Conservation (phyloP, 768 basidiomycete genomes). For the Lentinula guzmanii region DNA sequence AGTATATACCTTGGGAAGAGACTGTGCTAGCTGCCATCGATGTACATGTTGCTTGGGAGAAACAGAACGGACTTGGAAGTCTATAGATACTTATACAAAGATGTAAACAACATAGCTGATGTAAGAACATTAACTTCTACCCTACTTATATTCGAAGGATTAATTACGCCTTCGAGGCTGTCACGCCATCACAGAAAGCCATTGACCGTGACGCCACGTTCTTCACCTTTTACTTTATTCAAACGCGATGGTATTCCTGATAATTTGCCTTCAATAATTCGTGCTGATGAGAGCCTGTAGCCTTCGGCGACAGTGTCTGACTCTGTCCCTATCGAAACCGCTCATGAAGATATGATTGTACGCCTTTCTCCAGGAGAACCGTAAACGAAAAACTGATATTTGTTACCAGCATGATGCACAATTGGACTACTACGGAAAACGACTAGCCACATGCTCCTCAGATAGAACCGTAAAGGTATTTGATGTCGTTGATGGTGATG, state of each 20-base stretch:
- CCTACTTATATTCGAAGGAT: too few relatives aligned
- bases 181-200: background rate
- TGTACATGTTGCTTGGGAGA: constrained; percentile 4
- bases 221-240: background rate
- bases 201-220: background rate
- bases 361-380: constrained; percentile 20
- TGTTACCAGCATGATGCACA: constrained; percentile 91
- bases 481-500: constrained; percentile 86
- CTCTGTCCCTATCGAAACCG: constrained; percentile 85
- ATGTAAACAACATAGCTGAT: too few relatives aligned
- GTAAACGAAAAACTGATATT: background rate
- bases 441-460: constrained; percentile 94
- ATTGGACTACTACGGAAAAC: constrained; percentile 95
- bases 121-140: too few relatives aligned
- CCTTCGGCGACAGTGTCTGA: constrained; percentile 53
- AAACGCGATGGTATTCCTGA: constrained; percentile 1
- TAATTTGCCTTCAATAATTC: too few relatives aligned
- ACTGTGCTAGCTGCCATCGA: constrained; percentile 5
- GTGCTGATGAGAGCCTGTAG: constrained; percentile 16
- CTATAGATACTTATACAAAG: background rate
- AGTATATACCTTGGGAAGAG: constrained; percentile 8
- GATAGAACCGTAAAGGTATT: constrained; percentile 95
- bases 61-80: background rate
- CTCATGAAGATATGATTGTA: constrained; percentile 99
- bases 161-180: background rate